Conservation (phyloP, 1,284 basidiomycete genomes). For the Trametes hirsuta region DNA sequence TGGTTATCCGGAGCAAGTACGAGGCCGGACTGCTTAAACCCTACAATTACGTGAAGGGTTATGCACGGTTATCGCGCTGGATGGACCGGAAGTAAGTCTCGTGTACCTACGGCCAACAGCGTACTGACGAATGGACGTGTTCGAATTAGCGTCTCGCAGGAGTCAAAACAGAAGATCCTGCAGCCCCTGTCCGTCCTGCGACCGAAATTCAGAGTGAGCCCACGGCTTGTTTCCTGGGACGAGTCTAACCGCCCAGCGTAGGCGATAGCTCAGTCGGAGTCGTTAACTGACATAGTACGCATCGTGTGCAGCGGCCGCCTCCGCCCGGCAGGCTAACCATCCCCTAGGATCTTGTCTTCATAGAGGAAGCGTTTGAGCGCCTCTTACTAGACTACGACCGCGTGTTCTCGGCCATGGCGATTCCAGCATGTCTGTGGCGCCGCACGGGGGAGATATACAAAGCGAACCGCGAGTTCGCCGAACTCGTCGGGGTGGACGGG, state of each 20-base stretch:
- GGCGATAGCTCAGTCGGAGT: conserved; percentile 80
- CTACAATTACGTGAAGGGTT: conserved; percentile 96
- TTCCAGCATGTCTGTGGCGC: conserved; percentile 96
- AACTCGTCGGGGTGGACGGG: conserved; percentile 84
- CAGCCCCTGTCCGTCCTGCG: conserved; percentile 89
- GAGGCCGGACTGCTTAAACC: conserved; percentile 95
- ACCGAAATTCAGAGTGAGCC: conserved; percentile 85
- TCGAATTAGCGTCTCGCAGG: conserved; percentile 73
- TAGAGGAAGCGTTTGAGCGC: conserved; percentile 97
- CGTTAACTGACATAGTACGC: conserved; percentile 82
- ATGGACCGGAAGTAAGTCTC: conserved; percentile 85
- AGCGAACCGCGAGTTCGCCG: conserved; percentile 93
- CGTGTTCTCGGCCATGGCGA: conserved; percentile 94
- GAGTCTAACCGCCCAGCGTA: conserved; percentile 33
- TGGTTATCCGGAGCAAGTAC: conserved; percentile 96
- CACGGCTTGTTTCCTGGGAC: neutral
- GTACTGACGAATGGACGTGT: neutral
- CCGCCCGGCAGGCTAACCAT: conserved; percentile 13
- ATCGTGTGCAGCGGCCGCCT: neutral
- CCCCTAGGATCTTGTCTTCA: conserved; percentile 88
- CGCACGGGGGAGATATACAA: conserved; percentile 99
- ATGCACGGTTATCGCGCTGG: conserved; percentile 88
- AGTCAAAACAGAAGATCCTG: conserved; percentile 88
- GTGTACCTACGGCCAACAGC: too few relatives aligned
- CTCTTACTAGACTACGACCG: conserved; percentile 95